Evolutionary conservation across 179 eudicot species (phyloP).

Genomic region (Beta macrorhiza): DNA sequence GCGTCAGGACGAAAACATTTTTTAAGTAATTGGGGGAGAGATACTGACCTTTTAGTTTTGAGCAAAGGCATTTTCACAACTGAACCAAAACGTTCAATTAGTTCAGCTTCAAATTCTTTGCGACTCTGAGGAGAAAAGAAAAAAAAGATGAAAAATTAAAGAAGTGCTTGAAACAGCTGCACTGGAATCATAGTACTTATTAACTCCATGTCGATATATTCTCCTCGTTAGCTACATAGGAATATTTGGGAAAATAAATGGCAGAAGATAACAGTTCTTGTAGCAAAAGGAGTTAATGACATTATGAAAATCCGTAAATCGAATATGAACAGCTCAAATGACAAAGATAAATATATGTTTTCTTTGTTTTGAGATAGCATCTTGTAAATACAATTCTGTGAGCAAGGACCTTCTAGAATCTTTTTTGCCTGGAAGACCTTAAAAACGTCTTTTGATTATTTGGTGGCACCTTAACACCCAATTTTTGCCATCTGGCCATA

Average conservation of each 20-base stretch:
- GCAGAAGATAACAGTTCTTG: neutral
- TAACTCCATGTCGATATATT: neutral
- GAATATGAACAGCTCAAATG: neutral
- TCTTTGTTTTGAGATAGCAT: too few species aligned
- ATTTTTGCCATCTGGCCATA: too few species aligned
- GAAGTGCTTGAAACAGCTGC: neutral
- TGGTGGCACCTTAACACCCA: too few species aligned
- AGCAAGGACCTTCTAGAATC: too few species aligned
- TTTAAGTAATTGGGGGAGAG: neutral
- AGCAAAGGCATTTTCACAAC: slow-evolving; percentile 88
- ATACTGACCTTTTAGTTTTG: slow-evolving; percentile 60
- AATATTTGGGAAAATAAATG: neutral
- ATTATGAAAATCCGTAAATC: neutral
- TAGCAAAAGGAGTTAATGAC: neutral
- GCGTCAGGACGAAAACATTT: neutral
- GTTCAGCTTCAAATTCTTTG: slow-evolving; percentile 74
- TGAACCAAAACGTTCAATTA: slow-evolving; percentile 94
- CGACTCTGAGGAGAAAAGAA: slow-evolving; percentile 49
- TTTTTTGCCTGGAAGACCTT: too few species aligned
- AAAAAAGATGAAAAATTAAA: neutral
- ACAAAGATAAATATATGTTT: neutral
- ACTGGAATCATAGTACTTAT: neutral
- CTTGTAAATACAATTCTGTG: too few species aligned
- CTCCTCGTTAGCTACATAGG: neutral
- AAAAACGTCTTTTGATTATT: too few species aligned